Evolutionary conservation across 2,329 filamentous ascomycete genomes (phyloP), one percentile per base, ranked within the genome.

Genomic region (Arachnomyces sp.): DNA sequence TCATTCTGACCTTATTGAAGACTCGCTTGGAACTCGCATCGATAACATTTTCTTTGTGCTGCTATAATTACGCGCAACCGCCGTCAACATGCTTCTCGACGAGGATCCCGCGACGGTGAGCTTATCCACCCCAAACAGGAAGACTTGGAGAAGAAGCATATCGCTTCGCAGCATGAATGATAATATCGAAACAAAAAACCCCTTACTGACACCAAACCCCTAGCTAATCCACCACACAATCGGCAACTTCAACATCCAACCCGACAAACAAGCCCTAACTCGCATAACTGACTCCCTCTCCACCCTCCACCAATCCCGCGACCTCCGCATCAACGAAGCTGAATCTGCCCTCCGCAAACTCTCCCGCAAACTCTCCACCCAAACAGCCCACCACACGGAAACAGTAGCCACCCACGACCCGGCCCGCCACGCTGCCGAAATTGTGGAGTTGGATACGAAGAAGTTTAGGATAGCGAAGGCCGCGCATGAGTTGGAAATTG

Each of bases 381-480:
- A 93, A 39, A 74, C 77, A 31, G 75, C 80, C 4, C 86, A 92
- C 57, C 82, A 94, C 67, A 73, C 77, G 40, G 86, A 93, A 63
- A 82, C 86, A 1, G 71, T 86, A 1, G 67, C 79, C 1, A 70
- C 81, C 3, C 86, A 94, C 69, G 86, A 87, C 48, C 78, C 85
- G 0, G 75, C 82, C 4, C 79, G 78, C 44, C 90, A 96, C 67
- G 87, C 89, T 4, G 80, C 80, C 28, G 79, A 86, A 57, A 95
- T 96, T 47, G 75, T 92, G 14, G 77, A 83, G 31, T 80, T 95
- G 45, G 90, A 96, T 65, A 94, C 87, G 1, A 81, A 89, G 52
- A 95, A 95, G 59, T 96, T 96, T 67, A 82, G 88, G 52, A 82
- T 87, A 42, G 90, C 90, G n/a, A 96, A 96, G 65, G 80, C 85